Percentiles rank a stretch among this genome's conserved stretches.
Evolutionary conservation across 2,329 filamentous ascomycete genomes (phyloP).

Genomic region (Teratosphaeria gauchensis): DNA sequence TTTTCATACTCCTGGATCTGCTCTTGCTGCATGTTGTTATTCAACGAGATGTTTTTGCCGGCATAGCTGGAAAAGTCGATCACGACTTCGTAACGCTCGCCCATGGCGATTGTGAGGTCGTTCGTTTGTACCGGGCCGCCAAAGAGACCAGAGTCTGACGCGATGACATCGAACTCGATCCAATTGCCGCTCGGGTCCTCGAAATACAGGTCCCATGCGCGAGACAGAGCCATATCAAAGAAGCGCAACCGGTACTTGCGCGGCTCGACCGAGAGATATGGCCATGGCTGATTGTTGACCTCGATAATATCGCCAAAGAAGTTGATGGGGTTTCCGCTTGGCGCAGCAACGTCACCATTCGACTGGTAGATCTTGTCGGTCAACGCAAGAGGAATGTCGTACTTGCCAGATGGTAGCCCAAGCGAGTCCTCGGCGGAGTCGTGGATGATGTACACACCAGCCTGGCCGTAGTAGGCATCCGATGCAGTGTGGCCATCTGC

Average conservation of each 20-base stretch:
- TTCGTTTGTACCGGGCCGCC: constrained; percentile 34
- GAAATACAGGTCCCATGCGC: constrained; percentile 42
- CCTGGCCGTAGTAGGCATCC: constrained; percentile 49
- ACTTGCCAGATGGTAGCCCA: constrained; percentile 41
- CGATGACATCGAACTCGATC: constrained; percentile 45
- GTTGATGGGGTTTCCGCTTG: constrained; percentile 34
- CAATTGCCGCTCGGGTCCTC: constrained; percentile 26
- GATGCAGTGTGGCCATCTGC: constrained; percentile 37
- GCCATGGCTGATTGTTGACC: constrained; percentile 52
- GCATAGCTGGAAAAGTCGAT: constrained; percentile 44
- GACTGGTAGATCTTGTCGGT: constrained; percentile 43
- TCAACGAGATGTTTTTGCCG: constrained; percentile 34
- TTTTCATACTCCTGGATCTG: constrained; percentile 41
- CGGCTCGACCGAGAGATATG: constrained; percentile 48
- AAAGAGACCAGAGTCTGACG: constrained; percentile 45
- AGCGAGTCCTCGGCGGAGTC: constrained; percentile 42
- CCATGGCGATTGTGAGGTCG: constrained; percentile 42
- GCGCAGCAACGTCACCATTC: constrained; percentile 41
- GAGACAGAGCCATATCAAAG: constrained; percentile 41
- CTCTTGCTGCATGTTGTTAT: constrained; percentile 15
- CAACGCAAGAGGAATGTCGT: constrained; percentile 46
- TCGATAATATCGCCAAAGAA: constrained; percentile 50
- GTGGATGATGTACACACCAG: constrained; percentile 46
- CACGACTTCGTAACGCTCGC: constrained; percentile 50
- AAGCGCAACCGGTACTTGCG: constrained; percentile 51